phyloP scores from a whole-genome alignment of 1,284 basidiomycete genomes.

The Phellinidium pouzarii region DNA sequence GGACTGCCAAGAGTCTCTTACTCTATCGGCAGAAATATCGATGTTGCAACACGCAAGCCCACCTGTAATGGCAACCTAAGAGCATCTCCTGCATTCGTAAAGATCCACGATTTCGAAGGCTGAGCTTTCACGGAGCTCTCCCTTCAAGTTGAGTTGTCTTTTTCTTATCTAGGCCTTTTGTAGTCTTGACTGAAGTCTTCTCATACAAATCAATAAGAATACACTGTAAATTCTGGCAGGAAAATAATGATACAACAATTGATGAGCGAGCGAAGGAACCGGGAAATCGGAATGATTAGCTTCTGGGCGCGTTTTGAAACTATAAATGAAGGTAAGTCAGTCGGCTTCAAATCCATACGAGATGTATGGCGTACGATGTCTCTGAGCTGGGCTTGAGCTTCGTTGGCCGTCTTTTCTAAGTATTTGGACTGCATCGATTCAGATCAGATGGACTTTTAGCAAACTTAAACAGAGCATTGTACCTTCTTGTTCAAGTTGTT shows the following conservation, averaged over 20 bases:
- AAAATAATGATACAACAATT: constrained; percentile 6
- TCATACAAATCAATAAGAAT: not conserved
- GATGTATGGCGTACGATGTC: constrained; percentile 63
- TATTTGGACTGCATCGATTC: constrained; percentile 63
- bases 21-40: too few relatives aligned
- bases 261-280: too few relatives aligned
- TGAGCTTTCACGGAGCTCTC: too few relatives aligned
- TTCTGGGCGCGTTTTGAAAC: constrained; percentile 54
- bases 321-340: constrained; percentile 23
- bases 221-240: not conserved
- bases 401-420: constrained; percentile 85
- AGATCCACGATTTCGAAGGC: too few relatives aligned
- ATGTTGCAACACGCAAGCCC: too few relatives aligned
- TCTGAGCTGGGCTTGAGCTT: constrained; percentile 78
- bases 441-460: constrained; percentile 58
- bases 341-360: constrained; percentile 3
- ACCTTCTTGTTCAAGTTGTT: constrained; percentile 76
- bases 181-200: not conserved
- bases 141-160: too few relatives aligned
- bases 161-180: too few relatives aligned
- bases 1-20: too few relatives aligned
- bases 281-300: not conserved
- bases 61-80: too few relatives aligned
- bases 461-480: constrained; percentile 67
- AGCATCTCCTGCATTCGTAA: too few relatives aligned